These are phyloP conservation scores for Hyaloperonospora brassicae DNA, from an alignment of 352 stramenopile species.

Conservation along the genomic window DNA sequence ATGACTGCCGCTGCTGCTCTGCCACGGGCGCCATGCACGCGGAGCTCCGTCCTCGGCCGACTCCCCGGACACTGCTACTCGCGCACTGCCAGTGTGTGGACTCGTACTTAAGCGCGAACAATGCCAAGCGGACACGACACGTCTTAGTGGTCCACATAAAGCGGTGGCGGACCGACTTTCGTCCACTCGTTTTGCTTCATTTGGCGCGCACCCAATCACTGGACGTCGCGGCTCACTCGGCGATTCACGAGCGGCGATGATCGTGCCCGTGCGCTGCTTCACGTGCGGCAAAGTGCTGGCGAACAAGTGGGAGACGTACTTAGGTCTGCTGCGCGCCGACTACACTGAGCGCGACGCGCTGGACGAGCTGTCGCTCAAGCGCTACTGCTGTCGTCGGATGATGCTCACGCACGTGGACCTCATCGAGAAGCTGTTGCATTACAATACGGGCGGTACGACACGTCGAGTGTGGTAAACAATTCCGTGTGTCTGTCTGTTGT, in stretches of 20 bases:
- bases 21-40: slow-evolving; percentile 20
- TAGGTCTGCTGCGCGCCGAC: slow-evolving; percentile 94
- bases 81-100: background rate
- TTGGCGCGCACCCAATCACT: slow-evolving; percentile 5
- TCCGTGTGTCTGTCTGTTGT: background rate
- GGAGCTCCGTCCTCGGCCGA: slow-evolving; percentile 3
- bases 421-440: slow-evolving; percentile 99
- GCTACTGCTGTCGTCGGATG: slow-evolving; percentile 99
- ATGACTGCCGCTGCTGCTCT: slow-evolving; percentile 10
- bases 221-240: slow-evolving; percentile 9
- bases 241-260: slow-evolving; percentile 76
- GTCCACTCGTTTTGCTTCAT: background rate
- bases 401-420: slow-evolving; percentile 99
- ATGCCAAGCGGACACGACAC: too few relatives aligned
- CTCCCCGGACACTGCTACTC: too few relatives aligned
- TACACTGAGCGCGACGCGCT: slow-evolving; percentile 96
- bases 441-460: slow-evolving; percentile 91
- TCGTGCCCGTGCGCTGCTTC: slow-evolving; percentile 99
- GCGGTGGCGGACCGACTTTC: background rate
- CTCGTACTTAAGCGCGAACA: slow-evolving; percentile 8
- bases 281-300: slow-evolving; percentile 99
- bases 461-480: background rate
- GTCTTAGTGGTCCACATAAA: too few relatives aligned
- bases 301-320: slow-evolving; percentile 99
- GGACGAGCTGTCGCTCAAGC: slow-evolving; percentile 96